Evolutionary conservation across 202 grass and related monocot genomes (phyloP), one percentile per base, ranked within the genome.

Genomic region (Panicum virgatum): DNA sequence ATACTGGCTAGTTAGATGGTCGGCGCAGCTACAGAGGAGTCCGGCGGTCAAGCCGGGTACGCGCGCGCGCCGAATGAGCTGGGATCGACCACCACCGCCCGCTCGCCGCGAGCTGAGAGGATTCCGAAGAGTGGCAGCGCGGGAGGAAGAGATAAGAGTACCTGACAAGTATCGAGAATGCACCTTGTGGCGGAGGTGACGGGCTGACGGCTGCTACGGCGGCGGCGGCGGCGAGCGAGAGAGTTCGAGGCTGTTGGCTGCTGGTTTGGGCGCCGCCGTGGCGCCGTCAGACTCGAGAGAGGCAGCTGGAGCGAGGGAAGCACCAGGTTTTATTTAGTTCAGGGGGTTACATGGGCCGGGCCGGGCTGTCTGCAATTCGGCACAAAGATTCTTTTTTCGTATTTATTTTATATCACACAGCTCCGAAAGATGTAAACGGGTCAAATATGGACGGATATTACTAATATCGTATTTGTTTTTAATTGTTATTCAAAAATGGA

Each of bases 251-350:
- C 80, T 66, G 48, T 37, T 53, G 54, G 19, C 76, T 83, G 86
- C 74, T 53, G 7, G 76, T 64, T 66, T 52, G 46, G 69, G 86
- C 56, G 80, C 66, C 74, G 86, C 80, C 86, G 74, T 73, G 80
- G 59, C 74, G 86, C 80, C 86, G 74, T 73, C 66, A 47, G 52
- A 54, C 52, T 50, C n/a, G 20, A 54, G 80, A 40, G 29, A 22
- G 65, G 29, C 10, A 62, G 68, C 32, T 43, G 29, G 48, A 78
- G 80, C 66, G 86, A 83, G 80, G 80, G 86, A 83, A 88, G 74
- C 16, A 72, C 40, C 37, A 34, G 73, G 32, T 51, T 86, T 83
- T 83, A 58, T 88, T 83, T 47, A 71, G 79, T 72, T 78, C 20
- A 40, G 34, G 3, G 56, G 46, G 15, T 39, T 82, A 78, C 56